These are phyloP conservation scores for Mortierella hygrophila DNA, from an alignment of 192 early-diverging fungal species.

Conservation along the genomic window DNA sequence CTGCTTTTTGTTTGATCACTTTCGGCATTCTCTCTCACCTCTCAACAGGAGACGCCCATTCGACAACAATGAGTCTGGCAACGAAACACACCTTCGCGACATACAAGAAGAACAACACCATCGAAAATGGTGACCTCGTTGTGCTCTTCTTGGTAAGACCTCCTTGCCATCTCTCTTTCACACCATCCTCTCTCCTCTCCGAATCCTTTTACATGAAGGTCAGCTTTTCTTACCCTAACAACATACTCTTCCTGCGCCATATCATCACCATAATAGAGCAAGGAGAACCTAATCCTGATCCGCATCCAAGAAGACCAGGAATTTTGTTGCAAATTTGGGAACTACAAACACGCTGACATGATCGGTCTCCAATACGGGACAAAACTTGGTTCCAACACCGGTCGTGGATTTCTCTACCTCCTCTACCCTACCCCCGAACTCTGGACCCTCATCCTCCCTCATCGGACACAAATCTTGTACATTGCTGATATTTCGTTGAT, in stretches of 20 bases:
- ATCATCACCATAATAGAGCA: slow-evolving; percentile 60
- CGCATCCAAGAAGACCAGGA: slow-evolving; percentile 64
- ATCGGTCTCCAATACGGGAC: slow-evolving; percentile 88
- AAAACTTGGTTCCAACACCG: slow-evolving; percentile 73
- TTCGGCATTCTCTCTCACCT: background rate
- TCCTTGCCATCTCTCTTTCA: background rate
- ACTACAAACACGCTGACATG: slow-evolving; percentile 83
- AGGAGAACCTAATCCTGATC: slow-evolving; percentile 73
- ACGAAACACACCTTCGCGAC: slow-evolving; percentile 13
- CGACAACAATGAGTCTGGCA: background rate
- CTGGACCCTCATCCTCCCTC: slow-evolving; percentile 93
- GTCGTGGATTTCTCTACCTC: slow-evolving; percentile 82
- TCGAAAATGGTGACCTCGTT: slow-evolving; percentile 83
- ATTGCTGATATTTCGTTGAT: slow-evolving; percentile 93
- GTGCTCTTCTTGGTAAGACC: slow-evolving; percentile 74
- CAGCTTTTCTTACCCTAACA: background rate
- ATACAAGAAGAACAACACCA: slow-evolving; percentile 52
- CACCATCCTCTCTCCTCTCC: slow-evolving; percentile 27
- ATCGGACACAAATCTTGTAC: slow-evolving; percentile 96
- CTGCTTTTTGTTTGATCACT: slow-evolving; percentile 3
- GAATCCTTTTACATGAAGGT: slow-evolving; percentile 76
- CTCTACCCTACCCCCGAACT: slow-evolving; percentile 94
- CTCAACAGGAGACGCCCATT: background rate
- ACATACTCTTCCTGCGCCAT: background rate
- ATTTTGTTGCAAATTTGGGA: slow-evolving; percentile 83